These are phyloP conservation scores for Suhomyces xylopsoci DNA, from an alignment of 805 yeast species.

Conservation along the genomic window DNA sequence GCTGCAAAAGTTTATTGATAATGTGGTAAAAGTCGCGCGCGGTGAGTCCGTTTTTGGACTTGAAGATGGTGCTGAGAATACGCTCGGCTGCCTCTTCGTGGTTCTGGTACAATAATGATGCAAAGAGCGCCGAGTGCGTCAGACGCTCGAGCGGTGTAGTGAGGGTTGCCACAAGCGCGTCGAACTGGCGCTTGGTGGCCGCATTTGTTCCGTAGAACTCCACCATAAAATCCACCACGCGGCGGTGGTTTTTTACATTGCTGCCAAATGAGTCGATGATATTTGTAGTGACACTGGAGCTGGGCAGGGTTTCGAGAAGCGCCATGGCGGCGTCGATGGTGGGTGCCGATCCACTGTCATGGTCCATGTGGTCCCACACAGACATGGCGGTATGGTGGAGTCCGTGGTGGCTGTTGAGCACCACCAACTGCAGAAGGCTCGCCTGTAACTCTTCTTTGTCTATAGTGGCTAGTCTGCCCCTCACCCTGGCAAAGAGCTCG, in stretches of 20 bases:
- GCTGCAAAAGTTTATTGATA: constrained; percentile 22
- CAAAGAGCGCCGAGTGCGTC: constrained; percentile 32
- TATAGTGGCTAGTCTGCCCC: not conserved
- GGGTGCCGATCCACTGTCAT: not conserved
- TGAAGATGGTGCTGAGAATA: constrained; percentile 27
- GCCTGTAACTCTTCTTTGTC: constrained; percentile 1
- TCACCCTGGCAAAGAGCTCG: constrained; percentile 2
- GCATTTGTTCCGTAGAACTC: constrained; percentile 16
- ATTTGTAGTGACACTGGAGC: constrained; percentile 4
- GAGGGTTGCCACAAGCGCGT: constrained; percentile 18
- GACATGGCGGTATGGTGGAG: constrained; percentile 6
- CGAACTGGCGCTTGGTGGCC: constrained; percentile 11
- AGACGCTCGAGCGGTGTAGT: constrained; percentile 31
- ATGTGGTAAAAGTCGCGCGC: constrained; percentile 26
- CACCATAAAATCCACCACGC: constrained; percentile 11
- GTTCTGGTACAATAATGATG: constrained; percentile 24
- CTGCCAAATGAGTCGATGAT: constrained; percentile 1
- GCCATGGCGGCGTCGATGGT: not conserved
- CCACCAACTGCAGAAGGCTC: constrained; percentile 3
- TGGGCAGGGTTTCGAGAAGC: constrained; percentile 5
- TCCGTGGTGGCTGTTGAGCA: constrained; percentile 6
- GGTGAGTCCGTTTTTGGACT: constrained; percentile 24
- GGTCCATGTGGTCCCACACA: constrained; percentile 3
- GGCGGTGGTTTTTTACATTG: not conserved
- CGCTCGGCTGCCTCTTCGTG: constrained; percentile 28